Percentiles rank a stretch among this genome's conserved stretches.
These are phyloP conservation scores for Amphirosellinia nigrospora DNA, from an alignment of 495 filamentous ascomycete genomes.

Conservation along the genomic window DNA sequence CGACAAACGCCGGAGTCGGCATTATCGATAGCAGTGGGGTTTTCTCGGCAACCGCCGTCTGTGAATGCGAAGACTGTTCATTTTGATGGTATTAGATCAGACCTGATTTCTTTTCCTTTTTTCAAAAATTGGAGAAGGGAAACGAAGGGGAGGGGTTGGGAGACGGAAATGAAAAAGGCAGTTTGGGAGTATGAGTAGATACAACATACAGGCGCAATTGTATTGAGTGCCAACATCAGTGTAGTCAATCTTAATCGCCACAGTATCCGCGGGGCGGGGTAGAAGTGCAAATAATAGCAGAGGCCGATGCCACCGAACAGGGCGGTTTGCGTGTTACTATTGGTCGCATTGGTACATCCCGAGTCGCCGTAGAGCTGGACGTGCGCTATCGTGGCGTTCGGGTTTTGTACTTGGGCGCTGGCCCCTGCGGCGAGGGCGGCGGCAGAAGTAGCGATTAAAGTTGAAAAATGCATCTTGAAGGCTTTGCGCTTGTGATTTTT, in stretches of 20 bases:
- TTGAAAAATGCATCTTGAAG: conserved; percentile 21
- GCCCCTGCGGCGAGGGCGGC: conserved; percentile 18
- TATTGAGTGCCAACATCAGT: conserved; percentile 12
- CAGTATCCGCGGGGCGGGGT: conserved; percentile 13
- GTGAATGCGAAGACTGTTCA: conserved; percentile 21
- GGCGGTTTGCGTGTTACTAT: conserved; percentile 8
- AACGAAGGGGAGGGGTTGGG: neutral
- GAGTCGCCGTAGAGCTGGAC: conserved; percentile 20
- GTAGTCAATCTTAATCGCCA: conserved; percentile 21
- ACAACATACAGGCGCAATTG: conserved; percentile 19
- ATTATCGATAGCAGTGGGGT: conserved; percentile 10
- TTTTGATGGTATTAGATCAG: conserved; percentile 17
- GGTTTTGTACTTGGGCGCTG: conserved; percentile 2
- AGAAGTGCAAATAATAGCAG: conserved; percentile 21
- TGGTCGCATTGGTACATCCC: conserved; percentile 22
- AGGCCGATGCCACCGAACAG: conserved; percentile 22
- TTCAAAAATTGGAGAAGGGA: neutral
- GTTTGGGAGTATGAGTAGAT: neutral
- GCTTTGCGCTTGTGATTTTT: conserved; percentile 15
- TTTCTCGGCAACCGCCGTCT: conserved; percentile 17
- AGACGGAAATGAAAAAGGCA: conserved; percentile 8
- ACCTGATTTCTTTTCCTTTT: conserved; percentile 6
- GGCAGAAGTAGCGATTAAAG: conserved; percentile 19
- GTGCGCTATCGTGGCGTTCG: conserved; percentile 16
- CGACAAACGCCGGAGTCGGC: conserved; percentile 5